These are phyloP conservation scores for Penstemon newberryi DNA, from an alignment of 257 asterid genomes.

Conservation along the genomic window DNA sequence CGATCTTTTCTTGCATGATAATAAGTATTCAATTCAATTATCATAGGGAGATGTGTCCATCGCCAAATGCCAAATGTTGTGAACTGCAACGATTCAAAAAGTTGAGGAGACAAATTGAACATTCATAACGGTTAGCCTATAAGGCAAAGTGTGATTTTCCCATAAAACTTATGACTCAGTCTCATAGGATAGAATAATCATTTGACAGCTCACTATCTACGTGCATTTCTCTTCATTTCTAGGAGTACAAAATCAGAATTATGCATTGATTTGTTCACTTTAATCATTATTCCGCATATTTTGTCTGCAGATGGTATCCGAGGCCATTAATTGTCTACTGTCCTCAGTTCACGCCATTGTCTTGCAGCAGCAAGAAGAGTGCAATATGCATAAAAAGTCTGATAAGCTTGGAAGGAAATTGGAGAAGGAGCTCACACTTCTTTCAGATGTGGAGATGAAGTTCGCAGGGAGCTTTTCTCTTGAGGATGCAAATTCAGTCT, in stretches of 20 bases:
- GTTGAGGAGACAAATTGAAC: no score
- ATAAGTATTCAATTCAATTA: no score
- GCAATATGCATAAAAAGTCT: constrained; percentile 42
- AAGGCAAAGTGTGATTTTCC: no score
- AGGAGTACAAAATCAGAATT: not conserved
- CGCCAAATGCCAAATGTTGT: no score
- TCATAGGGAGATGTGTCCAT: no score
- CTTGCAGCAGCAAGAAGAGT: constrained; percentile 72
- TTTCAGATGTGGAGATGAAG: constrained; percentile 64
- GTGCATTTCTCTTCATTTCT: not conserved
- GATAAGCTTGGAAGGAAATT: constrained; percentile 64
- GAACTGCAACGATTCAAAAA: no score
- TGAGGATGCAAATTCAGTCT: constrained; percentile 40
- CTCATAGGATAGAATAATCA: not conserved
- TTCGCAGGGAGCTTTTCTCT: constrained; percentile 35
- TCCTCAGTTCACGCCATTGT: constrained; percentile 57
- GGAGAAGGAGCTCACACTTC: constrained; percentile 45
- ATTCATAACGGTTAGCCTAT: no score
- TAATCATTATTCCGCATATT: not conserved
- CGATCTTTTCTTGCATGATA: no score
- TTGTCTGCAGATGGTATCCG: constrained; percentile 59
- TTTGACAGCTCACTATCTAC: not conserved
- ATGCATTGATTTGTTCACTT: not conserved
- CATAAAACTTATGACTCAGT: not conserved
- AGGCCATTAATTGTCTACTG: constrained; percentile 59